Evolutionary conservation across 192 early-diverging fungal genomes (phyloP), one percentile per base, ranked within the genome.

Genomic region (Linnemannia hyalina): DNA sequence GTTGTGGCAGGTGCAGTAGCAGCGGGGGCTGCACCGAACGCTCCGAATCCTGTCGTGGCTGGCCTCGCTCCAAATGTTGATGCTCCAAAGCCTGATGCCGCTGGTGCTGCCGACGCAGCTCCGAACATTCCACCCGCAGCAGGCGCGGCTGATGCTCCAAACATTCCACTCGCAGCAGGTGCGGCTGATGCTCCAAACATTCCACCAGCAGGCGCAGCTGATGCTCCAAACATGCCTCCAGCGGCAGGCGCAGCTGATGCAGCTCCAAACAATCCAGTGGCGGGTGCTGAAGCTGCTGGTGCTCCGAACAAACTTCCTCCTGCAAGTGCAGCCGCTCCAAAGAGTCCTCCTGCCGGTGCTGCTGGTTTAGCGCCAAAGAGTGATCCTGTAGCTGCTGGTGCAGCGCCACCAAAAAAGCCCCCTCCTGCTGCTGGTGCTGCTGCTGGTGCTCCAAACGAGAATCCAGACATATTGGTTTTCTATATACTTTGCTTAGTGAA

Each of bases 391-490:
- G 77, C 73, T 23, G 74, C 73, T 10, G 77, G 63, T 36, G 82
- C 54, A 63, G 82, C 74, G 60, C 60, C 60, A 65, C 60, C 60
- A 65, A 65, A 65, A 13, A 65, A 65, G 11, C 60, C 13, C 1
- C 60, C 60, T 65, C 60, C 60, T 70, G 73, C 80, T 52, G 77
- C 82, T 15, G 77, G 73, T 26, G 82, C 72, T 44, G 82, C 52
- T 65, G 82, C 74, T 35, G 82, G 82, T 11, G 78, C 79, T 32
- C 83, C 83, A 23, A 86, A 86, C 32, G 83, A 70, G 74, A 86
- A 83, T 77, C 81, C 81, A 72, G 82, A 88, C 86, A 82, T 83
- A 11, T 68, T 13, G 29, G 13, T 40, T 6, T 68, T 35, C 13
- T 71, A 69, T 47, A 7, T 29, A 9, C 13, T 49, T 16, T 13